A percentile compares a stretch with the other conserved stretches of the same genome.
Conservation (phyloP, 2,329 filamentous ascomycete species). For the Pseudopithomyces chartarum region DNA sequence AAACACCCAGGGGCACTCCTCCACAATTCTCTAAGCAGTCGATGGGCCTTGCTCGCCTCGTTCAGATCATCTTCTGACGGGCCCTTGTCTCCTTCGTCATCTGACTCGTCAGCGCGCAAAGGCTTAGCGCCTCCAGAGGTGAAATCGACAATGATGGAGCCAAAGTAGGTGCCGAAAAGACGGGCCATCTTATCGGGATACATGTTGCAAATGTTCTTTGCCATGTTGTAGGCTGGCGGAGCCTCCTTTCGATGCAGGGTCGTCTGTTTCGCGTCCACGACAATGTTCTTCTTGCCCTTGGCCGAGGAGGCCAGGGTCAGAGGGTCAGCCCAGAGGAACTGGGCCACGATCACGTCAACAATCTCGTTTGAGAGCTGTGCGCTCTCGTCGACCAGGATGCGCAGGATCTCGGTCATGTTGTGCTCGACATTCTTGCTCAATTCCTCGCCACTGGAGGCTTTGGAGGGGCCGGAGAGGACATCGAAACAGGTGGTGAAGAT, state of each 20-base stretch:
- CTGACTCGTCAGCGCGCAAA: constrained; percentile 46
- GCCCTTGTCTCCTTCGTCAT: constrained; percentile 57
- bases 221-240: constrained; percentile 93
- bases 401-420: constrained; percentile 84
- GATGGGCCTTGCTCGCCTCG: constrained; percentile 87
- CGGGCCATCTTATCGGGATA: constrained; percentile 94
- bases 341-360: constrained; percentile 90
- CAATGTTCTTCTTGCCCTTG: constrained; percentile 59
- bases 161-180: constrained; percentile 95
- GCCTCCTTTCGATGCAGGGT: constrained; percentile 86
- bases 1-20: constrained; percentile 85
- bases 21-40: constrained; percentile 90
- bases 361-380: constrained; percentile 77
- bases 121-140: constrained; percentile 54
- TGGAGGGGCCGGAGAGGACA: constrained; percentile 79
- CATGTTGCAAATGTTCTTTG: constrained; percentile 87
- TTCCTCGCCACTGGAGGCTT: constrained; percentile 75
- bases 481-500: constrained; percentile 94
- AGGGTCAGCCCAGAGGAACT: constrained; percentile 88
- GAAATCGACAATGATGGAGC: constrained; percentile 93
- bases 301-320: constrained; percentile 51
- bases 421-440: constrained; percentile 93
- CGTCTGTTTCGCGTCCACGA: constrained; percentile 74
- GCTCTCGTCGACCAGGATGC: constrained; percentile 85
- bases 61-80: constrained; percentile 83